Conservation (phyloP, 139 green algal species). For the Deuterostichococcus epilithicus region DNA sequence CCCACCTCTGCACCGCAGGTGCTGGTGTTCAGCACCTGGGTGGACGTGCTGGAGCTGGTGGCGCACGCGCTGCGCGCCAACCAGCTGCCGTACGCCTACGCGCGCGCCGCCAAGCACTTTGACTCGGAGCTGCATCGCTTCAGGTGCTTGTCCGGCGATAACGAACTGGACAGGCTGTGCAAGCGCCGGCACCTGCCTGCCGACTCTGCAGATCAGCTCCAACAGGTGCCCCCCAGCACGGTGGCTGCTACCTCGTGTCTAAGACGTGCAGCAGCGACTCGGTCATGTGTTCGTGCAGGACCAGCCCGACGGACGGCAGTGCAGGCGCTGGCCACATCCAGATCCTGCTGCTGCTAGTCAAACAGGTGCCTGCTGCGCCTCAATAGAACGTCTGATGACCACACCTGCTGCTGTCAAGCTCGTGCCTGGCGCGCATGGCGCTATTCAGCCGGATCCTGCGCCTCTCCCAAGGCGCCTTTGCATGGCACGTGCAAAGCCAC, state of each 20-base stretch:
- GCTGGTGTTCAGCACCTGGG: slow-evolving; percentile 82
- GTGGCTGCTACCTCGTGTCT: too few species aligned
- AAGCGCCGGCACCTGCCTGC: too few species aligned
- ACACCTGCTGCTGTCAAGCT: too few species aligned
- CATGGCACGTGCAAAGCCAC: too few species aligned
- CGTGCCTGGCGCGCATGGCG: too few species aligned
- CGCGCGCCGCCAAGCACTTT: slow-evolving; percentile 36
- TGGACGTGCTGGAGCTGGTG: slow-evolving; percentile 76
- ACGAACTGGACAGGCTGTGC: too few species aligned
- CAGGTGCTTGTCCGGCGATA: slow-evolving; percentile 10
- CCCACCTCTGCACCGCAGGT: slow-evolving; percentile 3
- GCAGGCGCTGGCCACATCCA: slow-evolving; percentile 1
- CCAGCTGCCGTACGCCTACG: slow-evolving; percentile 38
- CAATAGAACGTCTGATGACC: too few species aligned
- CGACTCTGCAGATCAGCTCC: too few species aligned
- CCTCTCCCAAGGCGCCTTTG: too few species aligned
- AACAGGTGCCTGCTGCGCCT: slow-evolving; percentile 12
- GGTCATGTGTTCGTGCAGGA: not conserved
- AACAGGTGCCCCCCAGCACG: too few species aligned
- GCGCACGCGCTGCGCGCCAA: slow-evolving; percentile 43
- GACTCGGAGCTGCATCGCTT: slow-evolving; percentile 55
- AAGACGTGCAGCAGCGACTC: too few species aligned
- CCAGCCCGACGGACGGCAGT: not conserved
- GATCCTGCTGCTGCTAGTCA: slow-evolving; percentile 74
- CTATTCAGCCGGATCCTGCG: too few species aligned